Evolutionary conservation across 2,329 filamentous ascomycete species (phyloP).

Genomic region (Chaetomium sp.): DNA sequence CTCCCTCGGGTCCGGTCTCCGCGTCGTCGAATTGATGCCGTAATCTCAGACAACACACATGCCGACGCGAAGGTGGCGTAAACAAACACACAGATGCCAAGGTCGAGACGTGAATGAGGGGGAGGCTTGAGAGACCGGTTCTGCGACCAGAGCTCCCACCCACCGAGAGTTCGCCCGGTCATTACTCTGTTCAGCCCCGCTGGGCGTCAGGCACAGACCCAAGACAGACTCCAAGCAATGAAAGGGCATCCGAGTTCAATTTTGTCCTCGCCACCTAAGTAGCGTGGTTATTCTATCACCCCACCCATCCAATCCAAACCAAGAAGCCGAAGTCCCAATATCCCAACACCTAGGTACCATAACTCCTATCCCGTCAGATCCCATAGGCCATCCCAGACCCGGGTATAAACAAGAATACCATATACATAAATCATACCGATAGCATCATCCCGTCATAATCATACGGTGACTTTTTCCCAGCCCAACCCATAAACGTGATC

Average conservation of each 20-base stretch:
- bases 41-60: not conserved
- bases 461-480: not conserved
- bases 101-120: not conserved
- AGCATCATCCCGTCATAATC: slow-evolving; percentile 17
- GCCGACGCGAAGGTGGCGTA: not conserved
- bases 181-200: not conserved
- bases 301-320: not conserved
- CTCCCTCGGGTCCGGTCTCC: not conserved
- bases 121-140: too few relatives aligned
- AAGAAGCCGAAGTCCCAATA: not conserved
- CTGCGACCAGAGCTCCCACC: not conserved
- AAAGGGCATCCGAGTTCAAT: not conserved
- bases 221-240: not conserved
- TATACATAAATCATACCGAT: slow-evolving; percentile 1
- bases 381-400: not conserved
- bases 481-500: not conserved
- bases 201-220: too few relatives aligned
- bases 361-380: not conserved
- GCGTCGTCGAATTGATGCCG: not conserved
- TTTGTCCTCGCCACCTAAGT: not conserved
- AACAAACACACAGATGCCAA: not conserved
- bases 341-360: not conserved
- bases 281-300: not conserved
- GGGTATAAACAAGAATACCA: not conserved
- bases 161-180: not conserved